Evolutionary conservation across 2,329 filamentous ascomycete species (phyloP), one percentile per base, ranked within the genome.

Genomic region (Trichoderma atroviride): DNA sequence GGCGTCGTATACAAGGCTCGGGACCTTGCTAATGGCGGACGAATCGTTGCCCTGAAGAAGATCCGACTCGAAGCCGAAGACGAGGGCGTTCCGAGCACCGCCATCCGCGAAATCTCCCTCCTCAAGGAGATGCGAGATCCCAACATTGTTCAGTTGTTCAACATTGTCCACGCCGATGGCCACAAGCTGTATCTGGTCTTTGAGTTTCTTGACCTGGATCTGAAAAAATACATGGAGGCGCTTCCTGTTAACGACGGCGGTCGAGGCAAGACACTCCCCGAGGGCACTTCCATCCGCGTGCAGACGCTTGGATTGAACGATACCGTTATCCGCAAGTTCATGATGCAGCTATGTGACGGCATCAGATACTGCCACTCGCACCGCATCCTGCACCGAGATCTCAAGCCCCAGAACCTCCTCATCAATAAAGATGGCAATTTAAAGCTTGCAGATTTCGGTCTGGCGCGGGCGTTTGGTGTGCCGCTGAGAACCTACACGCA

Each of bases 201-300:
- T 73, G 94, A 97, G 79, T 97, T 92, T 81, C 90, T 97, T 74
- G 94, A 97, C 77, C 86, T 95, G 69, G 94, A 97, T 76, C 84
- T 97, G 75, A 97, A 97, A 84, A 97, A 96, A 81, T 97, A 96
- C 81, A 97, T 97, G 93, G 94, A 97, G 81, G 88, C 93, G 7
- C 86, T 97, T 55, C 93, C 93, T 4, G 89, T 95, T 70, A 91
- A 86, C 76, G 92, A 96, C 76, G 93, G 93, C 74, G 93, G 93
- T 52, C 89, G 93, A 70, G 93, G 93, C 76, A 96, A 94, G 83
- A 87, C 93, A 53, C 84, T 97, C 62, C 94, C 94, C 10, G 92
- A 95, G 74, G 92, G 92, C 60, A 88, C 91, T 57, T 88, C 87
- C 27, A 79, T 87, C 62, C 85, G 87, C 67, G 82, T 92, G 68